Conservation (phyloP, 331 rosid species). For the Erythrophleum ivorense region DNA sequence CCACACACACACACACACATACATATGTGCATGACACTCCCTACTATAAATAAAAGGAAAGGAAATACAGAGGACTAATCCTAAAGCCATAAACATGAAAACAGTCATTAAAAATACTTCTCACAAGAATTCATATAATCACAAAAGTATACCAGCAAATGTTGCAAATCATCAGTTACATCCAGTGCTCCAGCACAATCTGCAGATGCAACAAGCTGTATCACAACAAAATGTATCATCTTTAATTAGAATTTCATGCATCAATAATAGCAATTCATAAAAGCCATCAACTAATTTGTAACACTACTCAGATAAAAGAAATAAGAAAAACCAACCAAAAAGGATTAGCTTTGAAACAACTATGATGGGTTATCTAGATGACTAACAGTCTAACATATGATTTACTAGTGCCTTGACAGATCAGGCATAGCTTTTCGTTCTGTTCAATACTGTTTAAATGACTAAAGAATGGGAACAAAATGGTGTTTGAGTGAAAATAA, state of each 20-base stretch:
- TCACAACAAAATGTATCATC: conserved; percentile 63
- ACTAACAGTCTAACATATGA: background rate
- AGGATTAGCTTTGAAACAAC: background rate
- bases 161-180: conserved; percentile 89
- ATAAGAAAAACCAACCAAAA: background rate
- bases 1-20: background rate
- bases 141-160: conserved; percentile 71
- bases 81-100: conserved; percentile 15
- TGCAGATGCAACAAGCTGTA: conserved; percentile 97
- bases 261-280: conserved; percentile 22
- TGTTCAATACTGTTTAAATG: background rate
- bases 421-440: background rate
- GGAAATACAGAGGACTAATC: background rate
- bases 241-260: conserved; percentile 29
- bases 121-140: conserved; percentile 22
- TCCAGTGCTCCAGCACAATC: conserved; percentile 99
- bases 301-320: conserved; percentile 3
- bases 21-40: background rate
- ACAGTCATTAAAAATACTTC: background rate
- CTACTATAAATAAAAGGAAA: background rate
- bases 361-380: background rate
- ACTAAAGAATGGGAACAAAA: background rate
- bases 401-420: background rate
- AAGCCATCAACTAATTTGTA: background rate
- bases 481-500: background rate